Evolutionary conservation across 768 basidiomycete species (phyloP), one percentile per base, ranked within the genome.

Genomic region (Boletus rufocinnamomeus): DNA sequence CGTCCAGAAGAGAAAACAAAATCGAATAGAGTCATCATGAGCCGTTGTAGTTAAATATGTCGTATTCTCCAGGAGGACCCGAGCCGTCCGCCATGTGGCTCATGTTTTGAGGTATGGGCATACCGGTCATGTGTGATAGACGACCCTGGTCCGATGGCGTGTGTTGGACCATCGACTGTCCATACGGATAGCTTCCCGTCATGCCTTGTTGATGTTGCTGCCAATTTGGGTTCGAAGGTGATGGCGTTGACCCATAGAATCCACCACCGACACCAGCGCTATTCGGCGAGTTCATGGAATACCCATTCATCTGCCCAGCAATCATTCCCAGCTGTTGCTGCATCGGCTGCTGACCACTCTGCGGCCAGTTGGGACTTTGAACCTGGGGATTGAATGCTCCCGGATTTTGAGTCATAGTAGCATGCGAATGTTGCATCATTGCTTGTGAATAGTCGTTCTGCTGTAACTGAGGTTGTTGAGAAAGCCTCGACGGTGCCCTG

Each of bases 1-100:
- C 48, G 44, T 61, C 62, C 63, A 55, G 47, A 25, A 56, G 50
- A 54, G 57, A 52, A 60, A 59, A 57, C 48, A 43, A 28, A 52
- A 65, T 66, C 51, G 56, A 40, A 52, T 27, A 57, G 56, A 52
- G n/a, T n/a, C 50, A 59, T 69, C 69, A 75, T 76, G 72, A 78
- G 56, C 76, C 75, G 63, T 73, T 77, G 82, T 85, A 87, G 67
- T 82, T 84, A 69, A 85, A 83, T 60, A 84, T 72, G 61, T 85
- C 84, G 63, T 83, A 81, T 55, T 86, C 85, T 64, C 68, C 76
- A 52, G 67, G 57, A 56, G 59, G 53, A 48, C 73, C 75, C 54
- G 74, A 69, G 66, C 75, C 76, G 65, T 83, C 82, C 64, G 68
- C 68, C 55, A 74, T 70, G 57, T 77, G 75, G 54, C 68, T 73